phyloP scores from a whole-genome alignment of 2,329 filamentous ascomycete species.

The Apiospora sp. region DNA sequence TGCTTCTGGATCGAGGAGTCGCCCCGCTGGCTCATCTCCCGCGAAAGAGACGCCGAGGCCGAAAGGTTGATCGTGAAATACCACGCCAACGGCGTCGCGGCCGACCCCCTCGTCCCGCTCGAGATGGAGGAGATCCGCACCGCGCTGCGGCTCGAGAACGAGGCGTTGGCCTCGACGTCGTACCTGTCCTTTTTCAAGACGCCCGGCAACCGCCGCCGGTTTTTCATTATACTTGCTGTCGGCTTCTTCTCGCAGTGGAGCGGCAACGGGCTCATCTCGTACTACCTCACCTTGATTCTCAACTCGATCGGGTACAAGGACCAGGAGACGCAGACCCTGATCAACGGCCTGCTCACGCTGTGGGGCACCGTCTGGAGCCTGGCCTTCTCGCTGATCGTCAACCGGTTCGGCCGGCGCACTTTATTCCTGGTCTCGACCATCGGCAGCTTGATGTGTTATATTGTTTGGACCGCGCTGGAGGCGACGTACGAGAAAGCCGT shows the following conservation, averaged over 20 bases:
- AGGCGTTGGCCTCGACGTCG: constrained; percentile 41
- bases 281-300: constrained; percentile 48
- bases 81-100: constrained; percentile 41
- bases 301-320: constrained; percentile 40
- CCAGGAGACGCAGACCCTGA: constrained; percentile 40
- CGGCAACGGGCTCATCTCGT: constrained; percentile 39
- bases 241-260: constrained; percentile 29
- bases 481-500: constrained; percentile 42
- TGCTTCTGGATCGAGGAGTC: constrained; percentile 52
- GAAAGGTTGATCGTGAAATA: constrained; percentile 37
- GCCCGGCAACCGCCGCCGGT: constrained; percentile 30
- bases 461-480: constrained; percentile 31
- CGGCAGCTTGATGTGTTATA: constrained; percentile 31
- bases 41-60: constrained; percentile 47
- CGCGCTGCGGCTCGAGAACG: constrained; percentile 52
- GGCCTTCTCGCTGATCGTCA: constrained; percentile 49
- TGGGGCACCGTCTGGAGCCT: constrained; percentile 58
- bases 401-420: constrained; percentile 33
- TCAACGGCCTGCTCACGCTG: constrained; percentile 53
- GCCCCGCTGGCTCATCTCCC: constrained; percentile 53
- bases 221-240: constrained; percentile 26
- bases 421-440: constrained; percentile 37
- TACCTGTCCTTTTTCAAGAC: constrained; percentile 35
- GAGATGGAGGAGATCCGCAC: constrained; percentile 54
- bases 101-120: constrained; percentile 43